Conservation (phyloP, 164 flowering plant genomes). For the Buxus sempervirens region DNA sequence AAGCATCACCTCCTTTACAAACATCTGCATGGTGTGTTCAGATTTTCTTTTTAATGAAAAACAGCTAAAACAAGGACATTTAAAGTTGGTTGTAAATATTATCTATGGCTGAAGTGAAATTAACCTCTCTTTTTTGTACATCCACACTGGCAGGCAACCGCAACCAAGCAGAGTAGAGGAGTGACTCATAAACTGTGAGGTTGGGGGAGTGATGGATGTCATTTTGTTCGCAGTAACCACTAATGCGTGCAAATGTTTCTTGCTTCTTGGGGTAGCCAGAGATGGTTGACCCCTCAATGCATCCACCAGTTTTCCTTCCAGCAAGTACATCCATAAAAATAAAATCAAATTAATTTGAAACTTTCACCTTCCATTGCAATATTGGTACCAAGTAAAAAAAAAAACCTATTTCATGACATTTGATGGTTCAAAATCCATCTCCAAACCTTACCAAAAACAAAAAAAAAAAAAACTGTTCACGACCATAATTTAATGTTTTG, state of each 20-base stretch:
- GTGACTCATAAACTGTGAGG: constrained; percentile 42
- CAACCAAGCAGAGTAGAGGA: constrained; percentile 36
- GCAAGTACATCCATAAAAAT: constrained; percentile 63
- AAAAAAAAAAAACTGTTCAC: no score
- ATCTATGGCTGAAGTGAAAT: background rate
- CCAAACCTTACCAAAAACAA: no score
- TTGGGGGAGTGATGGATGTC: constrained; percentile 55
- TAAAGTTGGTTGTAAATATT: background rate
- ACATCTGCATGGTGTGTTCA: constrained; percentile 41
- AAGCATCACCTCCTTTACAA: constrained; percentile 90
- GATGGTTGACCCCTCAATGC: constrained; percentile 40
- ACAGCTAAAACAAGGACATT: no score
- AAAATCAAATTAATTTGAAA: no score
- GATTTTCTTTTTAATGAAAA: background rate
- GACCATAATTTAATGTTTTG: no score
- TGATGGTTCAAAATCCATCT: no score
- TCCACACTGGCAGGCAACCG: constrained; percentile 28
- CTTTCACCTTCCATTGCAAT: no score
- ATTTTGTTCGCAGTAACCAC: constrained; percentile 52
- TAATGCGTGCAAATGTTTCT: constrained; percentile 47
- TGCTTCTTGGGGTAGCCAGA: constrained; percentile 50
- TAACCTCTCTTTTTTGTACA: constrained; percentile 24
- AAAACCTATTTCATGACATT: no score
- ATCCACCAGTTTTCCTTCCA: constrained; percentile 54
- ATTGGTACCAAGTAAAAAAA: no score